Evolutionary conservation across 306 rosid genomes (phyloP).

Genomic region (Carpinus fangiana): DNA sequence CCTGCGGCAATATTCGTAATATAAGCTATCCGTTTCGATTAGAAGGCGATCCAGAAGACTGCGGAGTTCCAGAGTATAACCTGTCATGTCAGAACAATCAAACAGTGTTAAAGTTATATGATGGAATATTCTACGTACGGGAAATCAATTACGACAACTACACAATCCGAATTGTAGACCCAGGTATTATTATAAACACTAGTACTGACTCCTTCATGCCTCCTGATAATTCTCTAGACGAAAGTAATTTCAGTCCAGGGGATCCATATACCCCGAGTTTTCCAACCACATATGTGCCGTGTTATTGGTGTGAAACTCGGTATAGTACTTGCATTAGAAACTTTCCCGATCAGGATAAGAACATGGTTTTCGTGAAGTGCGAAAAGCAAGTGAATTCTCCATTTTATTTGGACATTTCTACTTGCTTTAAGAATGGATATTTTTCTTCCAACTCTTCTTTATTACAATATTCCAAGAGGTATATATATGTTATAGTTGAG

Average conservation of each 20-base stretch:
- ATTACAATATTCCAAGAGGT: not conserved
- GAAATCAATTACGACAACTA: conserved; percentile 21
- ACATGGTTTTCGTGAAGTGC: not conserved
- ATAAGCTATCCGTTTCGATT: too few relatives aligned
- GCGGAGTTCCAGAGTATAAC: not conserved
- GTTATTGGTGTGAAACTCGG: too few relatives aligned
- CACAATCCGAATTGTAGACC: conserved; percentile 24
- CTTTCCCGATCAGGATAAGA: too few relatives aligned
- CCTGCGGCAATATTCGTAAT: not conserved
- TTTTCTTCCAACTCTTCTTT: not conserved
- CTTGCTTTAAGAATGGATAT: not conserved
- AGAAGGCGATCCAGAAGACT: not conserved
- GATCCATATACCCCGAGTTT: not conserved
- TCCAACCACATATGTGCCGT: too few relatives aligned
- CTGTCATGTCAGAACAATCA: conserved; percentile 27
- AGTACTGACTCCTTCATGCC: conserved; percentile 24
- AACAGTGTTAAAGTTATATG: not conserved
- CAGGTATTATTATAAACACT: not conserved
- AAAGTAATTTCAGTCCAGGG: not conserved
- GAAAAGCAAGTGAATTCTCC: not conserved
- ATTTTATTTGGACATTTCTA: conserved; percentile 6
- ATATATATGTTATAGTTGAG: not conserved
- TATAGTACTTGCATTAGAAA: too few relatives aligned
- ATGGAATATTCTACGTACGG: not conserved
- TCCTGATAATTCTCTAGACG: not conserved